Evolutionary conservation across 2,329 filamentous ascomycete species (phyloP), one percentile per base, ranked within the genome.

Genomic region (Curvularia sp.): DNA sequence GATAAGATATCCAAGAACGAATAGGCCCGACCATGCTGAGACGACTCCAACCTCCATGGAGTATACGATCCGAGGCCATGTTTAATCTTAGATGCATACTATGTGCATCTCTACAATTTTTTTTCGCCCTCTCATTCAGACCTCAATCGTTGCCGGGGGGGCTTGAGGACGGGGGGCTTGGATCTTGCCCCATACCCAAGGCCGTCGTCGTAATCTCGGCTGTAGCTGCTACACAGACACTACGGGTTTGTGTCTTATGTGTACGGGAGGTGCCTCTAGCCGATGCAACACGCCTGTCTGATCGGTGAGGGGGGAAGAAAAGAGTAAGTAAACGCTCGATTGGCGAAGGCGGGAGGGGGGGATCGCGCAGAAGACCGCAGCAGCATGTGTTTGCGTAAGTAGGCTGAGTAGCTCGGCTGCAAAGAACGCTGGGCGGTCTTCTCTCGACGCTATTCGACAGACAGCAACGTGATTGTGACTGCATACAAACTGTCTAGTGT

Each of bases 191-290:
- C 19, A 42, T 42, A 27, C 18, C 19, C n/a, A n/a, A n/a, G n/a
- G 38, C 38, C 32, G 45, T 30, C 36, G 21, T 32, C 46, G 48
- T 51, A 54, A 50, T 55, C 48, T 49, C 55, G 51, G 55, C 55
- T 61, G 45, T 18, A 52, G 55, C 28, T 46, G 53, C 42, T 42
- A 46, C 27, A 54, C 9, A 19, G 25, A 43, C 27, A 15, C 19
- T 36, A 25, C 12, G 15, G 30, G 28, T 21, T 41, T 45, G 21
- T 53, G 38, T 38, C 50, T 36, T 36, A 8, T 30, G 28, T 18
- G 2, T 55, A 53, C 57, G 62, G 64, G 64, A 63, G 19, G 55
- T 56, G 60, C 62, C 60, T 65, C 57, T 60, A 60, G 53, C 63
- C 64, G 59, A 62, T 49, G 54, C 51, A 46, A 61, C 36, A 28